phyloP scores from a whole-genome alignment of 352 stramenopile genomes.

The Elongisporangium anandrum region DNA sequence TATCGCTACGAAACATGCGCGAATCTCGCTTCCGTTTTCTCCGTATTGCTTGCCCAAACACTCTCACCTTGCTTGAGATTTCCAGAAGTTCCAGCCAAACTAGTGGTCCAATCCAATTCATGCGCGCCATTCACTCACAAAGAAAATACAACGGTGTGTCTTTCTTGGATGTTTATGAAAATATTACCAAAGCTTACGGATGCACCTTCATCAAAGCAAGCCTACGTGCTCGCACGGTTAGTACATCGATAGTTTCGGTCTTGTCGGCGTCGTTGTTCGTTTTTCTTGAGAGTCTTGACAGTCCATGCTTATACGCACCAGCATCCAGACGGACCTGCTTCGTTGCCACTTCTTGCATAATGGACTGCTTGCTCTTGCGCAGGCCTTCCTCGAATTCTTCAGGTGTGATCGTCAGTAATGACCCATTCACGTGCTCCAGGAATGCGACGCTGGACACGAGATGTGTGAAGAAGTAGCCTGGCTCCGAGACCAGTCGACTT shows the following conservation, averaged over 20 bases:
- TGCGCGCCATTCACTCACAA: no score
- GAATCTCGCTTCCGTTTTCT: no score
- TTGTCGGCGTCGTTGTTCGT: background rate
- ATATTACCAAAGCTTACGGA: no score
- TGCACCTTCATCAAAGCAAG: background rate
- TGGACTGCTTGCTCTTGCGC: constrained; percentile 23
- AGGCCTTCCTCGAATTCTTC: constrained; percentile 75
- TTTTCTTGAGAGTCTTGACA: background rate
- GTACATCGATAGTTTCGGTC: background rate
- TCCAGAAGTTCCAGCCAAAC: no score
- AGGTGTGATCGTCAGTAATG: constrained; percentile 59
- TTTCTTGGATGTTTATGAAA: no score
- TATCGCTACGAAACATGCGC: no score
- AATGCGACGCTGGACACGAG: constrained; percentile 81
- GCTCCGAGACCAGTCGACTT: constrained; percentile 78
- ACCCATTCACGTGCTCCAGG: constrained; percentile 68
- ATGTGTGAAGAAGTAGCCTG: constrained; percentile 92
- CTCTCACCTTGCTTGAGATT: no score
- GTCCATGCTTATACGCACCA: background rate
- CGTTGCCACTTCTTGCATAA: constrained; percentile 14
- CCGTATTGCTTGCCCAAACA: no score
- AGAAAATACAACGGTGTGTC: no score
- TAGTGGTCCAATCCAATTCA: no score
- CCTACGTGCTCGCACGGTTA: background rate
- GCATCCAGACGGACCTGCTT: background rate